Conservation (phyloP, 148 eudicot genomes). For the Amaranthus palmeri region DNA sequence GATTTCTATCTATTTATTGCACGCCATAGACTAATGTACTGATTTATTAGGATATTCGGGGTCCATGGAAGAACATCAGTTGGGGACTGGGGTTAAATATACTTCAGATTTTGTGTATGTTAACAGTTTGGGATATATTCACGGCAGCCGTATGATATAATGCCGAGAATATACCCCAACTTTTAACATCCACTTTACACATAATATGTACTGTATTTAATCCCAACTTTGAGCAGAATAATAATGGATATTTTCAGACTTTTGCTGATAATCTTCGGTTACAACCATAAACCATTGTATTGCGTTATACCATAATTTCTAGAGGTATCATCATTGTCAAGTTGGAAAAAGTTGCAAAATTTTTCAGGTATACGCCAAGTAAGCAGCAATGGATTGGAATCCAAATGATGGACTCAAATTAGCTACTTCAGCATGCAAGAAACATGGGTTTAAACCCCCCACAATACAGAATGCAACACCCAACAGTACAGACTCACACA, state of each 20-base stretch:
- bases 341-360: not conserved
- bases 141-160: no score
- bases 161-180: no score
- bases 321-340: not conserved
- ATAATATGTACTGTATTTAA: no score
- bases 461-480: constrained; percentile 19
- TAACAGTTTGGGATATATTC: no score
- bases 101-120: no score
- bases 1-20: no score
- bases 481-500: constrained; percentile 17
- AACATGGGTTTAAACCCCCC: constrained; percentile 11
- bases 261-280: not conserved
- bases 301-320: not conserved
- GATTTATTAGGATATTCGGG: no score
- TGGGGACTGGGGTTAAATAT: no score
- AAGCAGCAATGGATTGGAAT: not conserved
- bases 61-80: no score
- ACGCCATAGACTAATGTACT: no score
- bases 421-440: constrained; percentile 18
- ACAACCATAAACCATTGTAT: not conserved
- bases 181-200: no score
- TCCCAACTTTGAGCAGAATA: not conserved
- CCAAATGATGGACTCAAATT: not conserved
- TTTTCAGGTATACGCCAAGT: constrained; percentile 5
- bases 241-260: not conserved